Percentiles rank a stretch among this genome's conserved stretches.
Conservation (phyloP, 2,329 filamentous ascomycete genomes). For the Trichoderma sp. region DNA sequence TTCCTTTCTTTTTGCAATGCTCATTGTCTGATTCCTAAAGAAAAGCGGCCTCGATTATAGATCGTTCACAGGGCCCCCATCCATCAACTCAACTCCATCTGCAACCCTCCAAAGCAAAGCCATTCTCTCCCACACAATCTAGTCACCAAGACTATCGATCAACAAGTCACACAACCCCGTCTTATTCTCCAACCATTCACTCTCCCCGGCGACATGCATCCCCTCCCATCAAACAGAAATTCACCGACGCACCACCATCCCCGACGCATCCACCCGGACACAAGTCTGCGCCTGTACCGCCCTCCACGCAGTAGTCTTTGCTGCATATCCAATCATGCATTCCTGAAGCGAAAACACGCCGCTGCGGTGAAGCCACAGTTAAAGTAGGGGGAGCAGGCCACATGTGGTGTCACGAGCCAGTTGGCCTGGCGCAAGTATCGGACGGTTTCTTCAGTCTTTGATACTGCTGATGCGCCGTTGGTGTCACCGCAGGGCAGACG, state of each 20-base stretch:
- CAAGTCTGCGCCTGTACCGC: background rate
- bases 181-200: conserved; percentile 4
- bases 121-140: background rate
- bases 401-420: background rate
- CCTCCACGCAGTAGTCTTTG: background rate
- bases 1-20: too few species aligned
- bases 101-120: too few species aligned
- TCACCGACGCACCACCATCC: conserved; percentile 9
- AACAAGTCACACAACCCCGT: conserved; percentile 5
- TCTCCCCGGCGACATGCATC: background rate
- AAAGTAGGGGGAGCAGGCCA: background rate
- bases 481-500: background rate
- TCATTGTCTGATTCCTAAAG: too few species aligned
- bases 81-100: too few species aligned
- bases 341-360: background rate
- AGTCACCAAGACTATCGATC: background rate
- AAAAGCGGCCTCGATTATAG: too few species aligned
- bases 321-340: background rate
- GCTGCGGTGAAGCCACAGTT: background rate
- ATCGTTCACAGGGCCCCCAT: too few species aligned
- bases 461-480: background rate
- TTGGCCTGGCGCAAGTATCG: background rate
- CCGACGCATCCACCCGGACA: conserved; percentile 17
- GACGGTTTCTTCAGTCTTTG: background rate
- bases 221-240: conserved; percentile 5